Conservation (phyloP, 2,329 filamentous ascomycete genomes). For the Aspergillus ruber region DNA sequence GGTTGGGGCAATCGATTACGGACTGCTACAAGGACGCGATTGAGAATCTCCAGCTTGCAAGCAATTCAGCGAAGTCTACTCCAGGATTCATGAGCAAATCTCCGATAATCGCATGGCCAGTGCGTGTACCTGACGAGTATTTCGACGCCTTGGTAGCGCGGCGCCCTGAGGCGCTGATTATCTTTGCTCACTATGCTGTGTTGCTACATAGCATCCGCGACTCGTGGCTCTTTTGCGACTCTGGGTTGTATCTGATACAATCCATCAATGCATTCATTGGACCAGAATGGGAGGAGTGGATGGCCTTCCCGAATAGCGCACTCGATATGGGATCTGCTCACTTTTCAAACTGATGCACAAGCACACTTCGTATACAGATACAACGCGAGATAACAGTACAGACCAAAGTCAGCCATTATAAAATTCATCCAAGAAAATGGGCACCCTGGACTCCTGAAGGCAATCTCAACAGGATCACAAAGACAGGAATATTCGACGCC, state of each 20-base stretch:
- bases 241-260: constrained; percentile 21
- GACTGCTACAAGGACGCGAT: constrained; percentile 7
- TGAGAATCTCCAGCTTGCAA: constrained; percentile 3
- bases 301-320: constrained; percentile 17
- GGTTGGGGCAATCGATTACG: constrained; percentile 1
- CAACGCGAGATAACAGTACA: too few relatives aligned
- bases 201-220: constrained; percentile 27
- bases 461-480: too few relatives aligned
- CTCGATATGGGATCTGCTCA: background rate
- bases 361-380: background rate
- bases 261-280: constrained; percentile 19
- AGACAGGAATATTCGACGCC: too few relatives aligned
- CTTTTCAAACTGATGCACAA: background rate
- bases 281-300: constrained; percentile 19
- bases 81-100: background rate
- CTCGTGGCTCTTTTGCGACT: constrained; percentile 30
- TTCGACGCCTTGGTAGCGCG: constrained; percentile 22
- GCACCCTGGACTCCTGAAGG: too few relatives aligned
- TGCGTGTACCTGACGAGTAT: constrained; percentile 24
- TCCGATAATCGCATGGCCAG: constrained; percentile 18
- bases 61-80: background rate
- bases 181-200: constrained; percentile 35
- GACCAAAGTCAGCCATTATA: too few relatives aligned
- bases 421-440: too few relatives aligned
- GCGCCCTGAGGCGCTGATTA: constrained; percentile 32